Base-by-base conservation (phyloP, 768 basidiomycete genomes). In the Tubosaeta brunneosetosa region DNA sequence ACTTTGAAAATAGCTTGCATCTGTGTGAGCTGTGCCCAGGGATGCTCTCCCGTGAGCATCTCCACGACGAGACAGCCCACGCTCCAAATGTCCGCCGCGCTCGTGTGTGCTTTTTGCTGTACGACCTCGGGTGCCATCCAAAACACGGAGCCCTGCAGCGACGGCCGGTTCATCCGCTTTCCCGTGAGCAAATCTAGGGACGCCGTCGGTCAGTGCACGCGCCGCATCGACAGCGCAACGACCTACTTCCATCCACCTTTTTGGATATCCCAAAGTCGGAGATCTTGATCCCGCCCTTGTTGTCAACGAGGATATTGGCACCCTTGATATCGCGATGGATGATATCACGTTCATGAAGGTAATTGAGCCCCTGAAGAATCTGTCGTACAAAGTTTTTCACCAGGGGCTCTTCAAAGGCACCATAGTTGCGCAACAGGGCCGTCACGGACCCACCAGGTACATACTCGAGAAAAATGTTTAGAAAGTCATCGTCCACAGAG, bases 61-160 rank as follows among this genome's bases (percentile, higher is more conserved):
- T 97, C 94, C 12, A 97, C 91, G 25, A 97, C 86, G 44, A 97
- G 72, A 68, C 94, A 95, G 2, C 94, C 94, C 1, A 97, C 86
- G 66, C 90, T 91, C 94, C 94, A 97, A 50, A 97, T 94, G 67
- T 97, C 94, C 6, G 94, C 93, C 64, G 94, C 94, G 55, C 77
- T 79, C 10, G 93, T 94, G 65, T 97, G 91, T 0, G 85, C 82
- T 25, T 86, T 93, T 73, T 99, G 97, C 65, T 94, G 94, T 53
- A 98, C 97, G 17, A 97, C 93, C 70, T 97, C 95, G 0, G 95
- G 95, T 0, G 95, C 95, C 95, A 98, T 97, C 95, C 95, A 98
- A 72, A 97, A 98, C 11, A 97, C 94, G 1, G 94, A 97, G 2
- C 97, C 97, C 69, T 98, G 97, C 6, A 98, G 73, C 1, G 97